A percentile compares a stretch with the other conserved stretches of the same genome.
phyloP scores from a whole-genome alignment of 2,329 filamentous ascomycete species.

The Diaporthe sp. region DNA sequence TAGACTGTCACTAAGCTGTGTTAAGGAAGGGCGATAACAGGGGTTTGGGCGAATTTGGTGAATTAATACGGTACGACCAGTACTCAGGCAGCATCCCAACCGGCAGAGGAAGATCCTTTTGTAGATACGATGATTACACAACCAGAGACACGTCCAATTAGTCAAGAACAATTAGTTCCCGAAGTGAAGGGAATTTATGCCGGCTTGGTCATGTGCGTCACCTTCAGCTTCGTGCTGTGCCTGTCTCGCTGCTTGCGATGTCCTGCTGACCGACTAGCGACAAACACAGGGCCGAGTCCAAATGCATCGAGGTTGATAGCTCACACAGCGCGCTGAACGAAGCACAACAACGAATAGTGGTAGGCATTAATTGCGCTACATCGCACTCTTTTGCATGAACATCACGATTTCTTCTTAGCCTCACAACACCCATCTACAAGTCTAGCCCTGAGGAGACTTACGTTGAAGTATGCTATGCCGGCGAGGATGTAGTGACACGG shows the following conservation, averaged over 20 bases:
- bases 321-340: slow-evolving; percentile 61
- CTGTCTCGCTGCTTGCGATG: slow-evolving; percentile 51
- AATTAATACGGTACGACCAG: no score
- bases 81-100: not conserved
- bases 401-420: slow-evolving; percentile 88
- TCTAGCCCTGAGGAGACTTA: slow-evolving; percentile 69
- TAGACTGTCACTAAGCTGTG: no score
- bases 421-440: slow-evolving; percentile 86
- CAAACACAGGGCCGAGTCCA: slow-evolving; percentile 71
- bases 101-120: slow-evolving; percentile 35
- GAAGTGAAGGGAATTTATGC: no score
- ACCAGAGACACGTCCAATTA: slow-evolving; percentile 75
- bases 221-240: no score
- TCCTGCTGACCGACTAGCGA: not conserved
- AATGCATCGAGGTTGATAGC: slow-evolving; percentile 86
- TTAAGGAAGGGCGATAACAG: no score
- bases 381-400: slow-evolving; percentile 81
- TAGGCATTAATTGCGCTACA: slow-evolving; percentile 86
- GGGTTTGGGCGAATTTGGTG: no score
- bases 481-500: slow-evolving; percentile 94
- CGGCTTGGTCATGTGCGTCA: no score
- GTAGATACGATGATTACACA: slow-evolving; percentile 51
- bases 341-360: slow-evolving; percentile 78
- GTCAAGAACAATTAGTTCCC: slow-evolving; percentile 80
- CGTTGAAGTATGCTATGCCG: no score